These are phyloP conservation scores for Garcia nutans DNA, from an alignment of 345 rosid genomes.

Conservation along the genomic window DNA sequence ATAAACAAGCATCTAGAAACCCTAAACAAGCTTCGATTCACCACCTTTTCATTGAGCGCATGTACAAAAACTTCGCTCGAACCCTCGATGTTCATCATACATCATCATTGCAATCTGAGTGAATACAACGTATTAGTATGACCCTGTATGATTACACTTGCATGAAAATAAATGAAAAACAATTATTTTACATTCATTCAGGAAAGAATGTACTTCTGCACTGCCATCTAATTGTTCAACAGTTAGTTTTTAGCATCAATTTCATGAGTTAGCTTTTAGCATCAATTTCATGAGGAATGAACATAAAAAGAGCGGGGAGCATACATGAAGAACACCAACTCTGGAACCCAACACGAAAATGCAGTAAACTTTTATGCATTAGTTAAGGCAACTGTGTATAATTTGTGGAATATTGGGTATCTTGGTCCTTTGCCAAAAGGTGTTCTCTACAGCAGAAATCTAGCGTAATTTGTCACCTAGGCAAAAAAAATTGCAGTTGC, in stretches of 20 bases:
- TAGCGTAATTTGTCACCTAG: no score
- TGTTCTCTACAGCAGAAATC: neutral
- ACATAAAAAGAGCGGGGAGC: neutral
- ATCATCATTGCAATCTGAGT: slow-evolving; percentile 97
- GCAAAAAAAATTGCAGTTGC: neutral
- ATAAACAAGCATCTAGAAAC: slow-evolving; percentile 25
- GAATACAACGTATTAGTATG: slow-evolving; percentile 57
- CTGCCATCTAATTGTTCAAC: neutral
- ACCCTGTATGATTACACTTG: slow-evolving; percentile 19
- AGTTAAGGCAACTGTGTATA: neutral
- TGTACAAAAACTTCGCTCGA: slow-evolving; percentile 50
- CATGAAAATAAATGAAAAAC: slow-evolving; percentile 25
- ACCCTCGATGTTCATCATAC: slow-evolving; percentile 77
- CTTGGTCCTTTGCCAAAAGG: neutral
- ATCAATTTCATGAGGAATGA: neutral
- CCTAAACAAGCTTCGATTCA: slow-evolving; percentile 39
- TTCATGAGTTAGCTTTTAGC: neutral
- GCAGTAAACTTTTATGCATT: slow-evolving; percentile 8
- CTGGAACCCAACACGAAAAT: neutral
- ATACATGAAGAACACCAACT: slow-evolving; percentile 1
- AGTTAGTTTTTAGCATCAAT: neutral
- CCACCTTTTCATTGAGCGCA: slow-evolving; percentile 64
- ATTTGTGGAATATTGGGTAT: neutral
- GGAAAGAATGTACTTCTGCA: neutral
- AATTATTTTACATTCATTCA: slow-evolving; percentile 14